phyloP scores from a whole-genome alignment of 345 rosid genomes.

The Reutealis trisperma region DNA sequence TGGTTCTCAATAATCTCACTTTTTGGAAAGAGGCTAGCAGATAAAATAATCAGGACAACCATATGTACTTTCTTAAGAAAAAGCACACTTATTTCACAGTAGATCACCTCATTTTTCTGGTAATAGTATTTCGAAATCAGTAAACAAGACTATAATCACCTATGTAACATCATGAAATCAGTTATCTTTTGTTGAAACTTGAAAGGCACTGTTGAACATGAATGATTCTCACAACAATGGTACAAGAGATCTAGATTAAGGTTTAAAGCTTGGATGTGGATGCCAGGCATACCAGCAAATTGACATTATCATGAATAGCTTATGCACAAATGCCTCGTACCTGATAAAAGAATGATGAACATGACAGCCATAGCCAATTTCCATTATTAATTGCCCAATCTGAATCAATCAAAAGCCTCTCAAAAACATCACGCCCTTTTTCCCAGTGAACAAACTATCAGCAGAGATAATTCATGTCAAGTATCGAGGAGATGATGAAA shows the following conservation, averaged over 20 bases:
- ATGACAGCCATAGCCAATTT: constrained; percentile 95
- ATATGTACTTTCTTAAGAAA: too few relatives aligned
- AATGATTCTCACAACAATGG: too few relatives aligned
- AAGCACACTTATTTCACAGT: too few relatives aligned
- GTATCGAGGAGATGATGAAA: constrained; percentile 10
- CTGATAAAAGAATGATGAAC: constrained; percentile 99
- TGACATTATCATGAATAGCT: constrained; percentile 5
- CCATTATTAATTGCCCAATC: constrained; percentile 97
- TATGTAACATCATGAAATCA: neutral
- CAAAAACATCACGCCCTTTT: constrained; percentile 93
- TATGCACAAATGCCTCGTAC: constrained; percentile 23
- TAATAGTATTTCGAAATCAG: neutral
- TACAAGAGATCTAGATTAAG: too few relatives aligned
- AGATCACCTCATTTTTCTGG: too few relatives aligned
- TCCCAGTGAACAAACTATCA: constrained; percentile 96
- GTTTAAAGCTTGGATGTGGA: neutral
- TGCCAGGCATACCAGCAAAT: neutral
- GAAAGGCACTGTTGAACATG: neutral
- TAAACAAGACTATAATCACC: neutral
- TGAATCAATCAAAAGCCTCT: constrained; percentile 88
- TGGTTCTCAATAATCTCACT: neutral
- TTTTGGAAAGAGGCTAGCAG: neutral
- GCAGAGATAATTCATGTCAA: constrained; percentile 35
- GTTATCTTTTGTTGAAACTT: neutral
- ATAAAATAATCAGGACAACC: neutral